Percentiles rank a stretch among this genome's conserved stretches.
phyloP scores from a whole-genome alignment of 1,139 yeast species.

The Sugiyamaella sp. region DNA sequence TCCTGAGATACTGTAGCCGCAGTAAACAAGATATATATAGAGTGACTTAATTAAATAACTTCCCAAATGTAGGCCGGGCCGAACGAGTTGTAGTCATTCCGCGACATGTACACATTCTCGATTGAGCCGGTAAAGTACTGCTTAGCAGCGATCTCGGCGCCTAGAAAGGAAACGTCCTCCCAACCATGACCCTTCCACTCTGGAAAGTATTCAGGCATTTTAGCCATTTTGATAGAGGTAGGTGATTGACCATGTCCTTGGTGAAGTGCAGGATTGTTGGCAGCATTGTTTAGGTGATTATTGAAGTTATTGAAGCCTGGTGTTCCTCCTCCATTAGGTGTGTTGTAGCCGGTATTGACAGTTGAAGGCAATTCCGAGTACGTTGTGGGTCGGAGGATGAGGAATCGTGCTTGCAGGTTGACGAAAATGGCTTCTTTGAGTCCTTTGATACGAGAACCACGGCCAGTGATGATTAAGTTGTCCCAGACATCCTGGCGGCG shows the following conservation, averaged over 20 bases:
- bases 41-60: slow-evolving; percentile 31
- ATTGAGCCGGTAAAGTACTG: slow-evolving; percentile 66
- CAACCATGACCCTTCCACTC: slow-evolving; percentile 90
- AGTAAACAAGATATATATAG: neutral
- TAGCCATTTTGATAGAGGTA: slow-evolving; percentile 64
- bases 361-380: slow-evolving; percentile 45
- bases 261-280: slow-evolving; percentile 32
- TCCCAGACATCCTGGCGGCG: slow-evolving; percentile 88
- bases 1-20: too few relatives aligned
- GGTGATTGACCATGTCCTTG: slow-evolving; percentile 67
- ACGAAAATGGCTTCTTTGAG: slow-evolving; percentile 70
- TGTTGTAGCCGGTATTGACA: slow-evolving; percentile 42
- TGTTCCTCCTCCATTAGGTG: slow-evolving; percentile 38
- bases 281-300: slow-evolving; percentile 28
- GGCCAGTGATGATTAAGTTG: slow-evolving; percentile 77
- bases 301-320: slow-evolving; percentile 28
- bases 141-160: slow-evolving; percentile 86
- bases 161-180: slow-evolving; percentile 77
- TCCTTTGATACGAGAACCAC: slow-evolving; percentile 74
- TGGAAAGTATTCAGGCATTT: slow-evolving; percentile 88
- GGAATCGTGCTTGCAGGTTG: slow-evolving; percentile 60
- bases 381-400: slow-evolving; percentile 48
- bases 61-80: slow-evolving; percentile 75
- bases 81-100: slow-evolving; percentile 71
- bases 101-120: slow-evolving; percentile 69